Evolutionary conservation across 2,329 filamentous ascomycete genomes (phyloP).

Genomic region (Cladophialophora carrionii): DNA sequence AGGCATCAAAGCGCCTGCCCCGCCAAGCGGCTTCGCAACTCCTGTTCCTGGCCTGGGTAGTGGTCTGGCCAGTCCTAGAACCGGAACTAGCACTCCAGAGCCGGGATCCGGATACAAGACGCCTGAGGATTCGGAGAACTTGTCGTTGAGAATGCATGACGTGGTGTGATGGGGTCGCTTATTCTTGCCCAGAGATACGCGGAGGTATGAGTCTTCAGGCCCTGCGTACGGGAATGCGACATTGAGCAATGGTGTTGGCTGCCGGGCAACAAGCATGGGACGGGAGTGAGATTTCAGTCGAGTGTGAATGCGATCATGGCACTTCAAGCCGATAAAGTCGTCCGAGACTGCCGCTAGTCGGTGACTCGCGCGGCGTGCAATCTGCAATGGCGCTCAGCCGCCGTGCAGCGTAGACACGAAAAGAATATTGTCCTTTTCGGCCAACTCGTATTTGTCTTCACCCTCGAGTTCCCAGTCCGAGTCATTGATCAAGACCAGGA

Average conservation of each 20-base stretch:
- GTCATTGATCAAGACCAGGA: constrained; percentile 95
- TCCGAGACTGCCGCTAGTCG: not conserved
- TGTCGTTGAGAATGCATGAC: constrained; percentile 38
- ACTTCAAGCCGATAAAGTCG: constrained; percentile 7
- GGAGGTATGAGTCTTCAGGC: not conserved
- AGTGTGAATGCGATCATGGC: not conserved
- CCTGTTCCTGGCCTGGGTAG: constrained; percentile 46
- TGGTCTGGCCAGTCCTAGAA: constrained; percentile 46
- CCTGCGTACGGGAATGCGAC: not conserved
- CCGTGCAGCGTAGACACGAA: constrained; percentile 97
- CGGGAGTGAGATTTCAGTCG: not conserved
- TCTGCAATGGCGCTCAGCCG: constrained; percentile 58
- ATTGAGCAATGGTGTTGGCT: not conserved
- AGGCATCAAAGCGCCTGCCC: constrained; percentile 77
- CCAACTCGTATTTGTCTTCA: constrained; percentile 84
- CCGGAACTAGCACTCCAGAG: constrained; percentile 47
- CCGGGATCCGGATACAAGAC: constrained; percentile 45
- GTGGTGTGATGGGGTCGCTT: constrained; percentile 29
- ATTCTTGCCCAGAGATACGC: not conserved
- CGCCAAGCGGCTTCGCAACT: constrained; percentile 57
- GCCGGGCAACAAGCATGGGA: not conserved
- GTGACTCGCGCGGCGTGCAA: not conserved
- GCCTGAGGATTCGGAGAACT: constrained; percentile 36
- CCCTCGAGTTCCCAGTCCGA: constrained; percentile 98
- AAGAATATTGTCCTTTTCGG: constrained; percentile 80